These are phyloP conservation scores for Amanita fuliginea DNA, from an alignment of 768 basidiomycete genomes.

Conservation along the genomic window DNA sequence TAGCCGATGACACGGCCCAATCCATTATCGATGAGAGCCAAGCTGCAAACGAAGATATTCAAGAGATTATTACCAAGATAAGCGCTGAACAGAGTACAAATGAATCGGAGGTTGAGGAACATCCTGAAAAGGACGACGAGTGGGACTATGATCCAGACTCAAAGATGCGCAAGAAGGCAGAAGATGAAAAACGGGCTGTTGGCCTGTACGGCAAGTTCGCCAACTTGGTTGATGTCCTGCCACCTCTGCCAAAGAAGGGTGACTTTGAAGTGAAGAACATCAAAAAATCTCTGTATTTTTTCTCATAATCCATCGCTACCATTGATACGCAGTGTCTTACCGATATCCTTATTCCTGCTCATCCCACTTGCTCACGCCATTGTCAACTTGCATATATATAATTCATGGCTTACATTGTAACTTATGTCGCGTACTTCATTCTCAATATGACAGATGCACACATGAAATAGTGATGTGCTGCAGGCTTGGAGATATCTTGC, in stretches of 20 bases:
- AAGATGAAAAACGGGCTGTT: slow-evolving; percentile 14
- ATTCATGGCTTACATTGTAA: neutral
- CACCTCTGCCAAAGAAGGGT: slow-evolving; percentile 77
- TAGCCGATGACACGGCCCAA: slow-evolving; percentile 27
- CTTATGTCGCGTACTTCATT: slow-evolving; percentile 1
- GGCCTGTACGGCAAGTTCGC: slow-evolving; percentile 53
- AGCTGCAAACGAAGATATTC: slow-evolving; percentile 4
- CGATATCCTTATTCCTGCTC: neutral
- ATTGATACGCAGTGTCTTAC: too few species aligned
- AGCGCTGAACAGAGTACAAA: slow-evolving; percentile 7
- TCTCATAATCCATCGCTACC: slow-evolving; percentile 43
- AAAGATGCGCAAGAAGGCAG: slow-evolving; percentile 11
- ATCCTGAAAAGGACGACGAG: slow-evolving; percentile 7
- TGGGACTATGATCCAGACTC: slow-evolving; percentile 7
- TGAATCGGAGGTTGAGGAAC: slow-evolving; percentile 7
- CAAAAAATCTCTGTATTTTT: slow-evolving; percentile 83
- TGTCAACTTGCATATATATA: neutral
- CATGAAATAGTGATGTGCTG: too few species aligned
- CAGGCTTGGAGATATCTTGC: too few species aligned
- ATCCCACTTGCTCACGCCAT: neutral
- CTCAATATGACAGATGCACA: neutral
- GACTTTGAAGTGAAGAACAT: slow-evolving; percentile 76
- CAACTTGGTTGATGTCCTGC: slow-evolving; percentile 61
- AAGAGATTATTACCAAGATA: slow-evolving; percentile 10
- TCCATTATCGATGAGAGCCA: slow-evolving; percentile 21